phyloP scores from a whole-genome alignment of 2,329 filamentous ascomycete genomes.

The Chaetomium sp. region DNA sequence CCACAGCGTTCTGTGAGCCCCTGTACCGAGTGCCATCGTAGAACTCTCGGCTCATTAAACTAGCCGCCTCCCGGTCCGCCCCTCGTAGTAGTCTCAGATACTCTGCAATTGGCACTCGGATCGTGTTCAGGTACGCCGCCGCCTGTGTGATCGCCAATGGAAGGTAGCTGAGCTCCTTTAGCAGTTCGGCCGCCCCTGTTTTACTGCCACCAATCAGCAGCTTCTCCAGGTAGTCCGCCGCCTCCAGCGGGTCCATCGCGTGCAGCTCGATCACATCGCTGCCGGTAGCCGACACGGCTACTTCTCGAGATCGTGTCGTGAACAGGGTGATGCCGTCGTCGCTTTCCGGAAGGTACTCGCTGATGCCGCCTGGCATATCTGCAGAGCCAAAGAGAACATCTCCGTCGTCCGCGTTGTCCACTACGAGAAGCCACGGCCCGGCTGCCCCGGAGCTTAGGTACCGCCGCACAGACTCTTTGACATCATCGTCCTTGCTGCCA shows the following conservation, averaged over 20 bases:
- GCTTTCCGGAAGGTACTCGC: slow-evolving; percentile 30
- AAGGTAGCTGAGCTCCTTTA: slow-evolving; percentile 32
- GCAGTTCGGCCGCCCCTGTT: slow-evolving; percentile 18
- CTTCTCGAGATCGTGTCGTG: slow-evolving; percentile 32
- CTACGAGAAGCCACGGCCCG: slow-evolving; percentile 34
- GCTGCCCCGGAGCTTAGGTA: slow-evolving; percentile 25
- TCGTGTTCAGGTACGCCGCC: slow-evolving; percentile 15
- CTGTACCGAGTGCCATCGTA: slow-evolving; percentile 17
- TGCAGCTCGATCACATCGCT: slow-evolving; percentile 26
- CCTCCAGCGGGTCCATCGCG: slow-evolving; percentile 28
- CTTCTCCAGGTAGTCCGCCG: slow-evolving; percentile 24
- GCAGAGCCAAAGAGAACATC: slow-evolving; percentile 21
- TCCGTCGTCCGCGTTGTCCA: slow-evolving; percentile 38
- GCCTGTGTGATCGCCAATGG: slow-evolving; percentile 33
- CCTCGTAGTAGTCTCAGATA: slow-evolving; percentile 32
- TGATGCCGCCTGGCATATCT: slow-evolving; percentile 18
- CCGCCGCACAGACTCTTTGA: slow-evolving; percentile 52
- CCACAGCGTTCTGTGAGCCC: slow-evolving; percentile 11
- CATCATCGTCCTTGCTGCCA: slow-evolving; percentile 46
- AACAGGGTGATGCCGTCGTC: slow-evolving; percentile 30
- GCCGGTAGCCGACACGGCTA: slow-evolving; percentile 24
- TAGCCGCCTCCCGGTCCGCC: slow-evolving; percentile 27
- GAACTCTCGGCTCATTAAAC: slow-evolving; percentile 31
- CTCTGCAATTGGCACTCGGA: slow-evolving; percentile 1
- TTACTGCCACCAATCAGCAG: slow-evolving; percentile 19